Evolutionary conservation across 257 asterid genomes (phyloP), one percentile per base, ranked within the genome.

Genomic region (Linderniella brevidens): DNA sequence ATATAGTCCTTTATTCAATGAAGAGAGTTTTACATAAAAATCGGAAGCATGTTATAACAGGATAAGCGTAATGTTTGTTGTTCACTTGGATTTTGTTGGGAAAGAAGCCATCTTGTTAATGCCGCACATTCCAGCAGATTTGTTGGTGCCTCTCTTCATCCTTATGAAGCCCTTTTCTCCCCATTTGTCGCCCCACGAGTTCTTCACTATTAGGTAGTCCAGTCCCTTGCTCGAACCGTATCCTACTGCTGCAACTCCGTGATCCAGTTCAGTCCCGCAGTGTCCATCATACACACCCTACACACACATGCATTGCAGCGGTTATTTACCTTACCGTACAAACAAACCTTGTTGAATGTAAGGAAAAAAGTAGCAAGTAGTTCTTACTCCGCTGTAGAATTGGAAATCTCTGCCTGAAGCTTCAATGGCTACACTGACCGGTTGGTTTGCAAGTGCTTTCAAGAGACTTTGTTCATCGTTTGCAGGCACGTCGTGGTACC

Each of bases 331-430:
- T 8, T 12, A 42, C 17, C 5, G 45, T 13, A 4, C 37, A 35
- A 36, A 1, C 19, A 13, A 43, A 12, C 45, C 8, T 13, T 42
- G n/a, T 13, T 12, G 29, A 8, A 35, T 11, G 17, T 0, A 13
- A 42, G 19, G 45, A 9, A 25, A 49, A 6, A 48, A 19, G 19
- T 15, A 13, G 6, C 11, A 18, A 4, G 13, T 5, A 12, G 32
- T 13, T 47, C 64, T 47, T 64, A 81, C 92, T 68, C 80, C 86
- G 17, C 69, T 73, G 67, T 76, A 82, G 72, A 78, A 78, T 47
- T 78, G 94, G 56, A 82, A 73, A 48, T 68, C 92, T 65, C 73
- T 60, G 6, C 78, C 81, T 15, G 87, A 69, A 65, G 94, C 94
- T 19, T 82, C 87, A 36, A 82, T 78, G 64, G 92, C 94, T 35